phyloP scores from a whole-genome alignment of 2,329 filamentous ascomycete species.

The Ophiostoma sp. region DNA sequence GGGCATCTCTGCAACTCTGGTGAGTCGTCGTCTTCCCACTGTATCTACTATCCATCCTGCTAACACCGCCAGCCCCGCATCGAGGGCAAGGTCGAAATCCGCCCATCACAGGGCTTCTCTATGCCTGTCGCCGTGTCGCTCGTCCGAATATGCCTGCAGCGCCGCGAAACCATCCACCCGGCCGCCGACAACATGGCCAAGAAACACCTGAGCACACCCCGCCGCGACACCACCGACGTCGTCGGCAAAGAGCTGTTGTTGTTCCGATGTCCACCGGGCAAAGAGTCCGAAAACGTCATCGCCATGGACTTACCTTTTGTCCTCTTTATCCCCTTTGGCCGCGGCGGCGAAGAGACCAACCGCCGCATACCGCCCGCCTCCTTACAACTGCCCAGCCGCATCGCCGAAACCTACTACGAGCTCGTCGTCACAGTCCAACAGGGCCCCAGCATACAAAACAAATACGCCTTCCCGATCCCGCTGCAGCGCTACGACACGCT shows the following conservation, averaged over 20 bases:
- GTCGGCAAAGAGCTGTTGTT: conserved; percentile 95
- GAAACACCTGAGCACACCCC: conserved; percentile 83
- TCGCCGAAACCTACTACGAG: conserved; percentile 97
- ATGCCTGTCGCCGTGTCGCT: conserved; percentile 89
- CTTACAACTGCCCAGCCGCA: conserved; percentile 83
- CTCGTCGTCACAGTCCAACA: conserved; percentile 95
- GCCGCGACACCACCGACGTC: conserved; percentile 87
- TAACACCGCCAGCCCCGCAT: conserved; percentile 75
- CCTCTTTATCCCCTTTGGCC: conserved; percentile 92
- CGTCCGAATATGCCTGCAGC: conserved; percentile 89
- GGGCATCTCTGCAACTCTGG: conserved; percentile 94
- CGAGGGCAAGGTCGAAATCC: conserved; percentile 96
- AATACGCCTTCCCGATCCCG: conserved; percentile 87
- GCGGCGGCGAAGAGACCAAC: conserved; percentile 86
- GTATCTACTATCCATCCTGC: neutral
- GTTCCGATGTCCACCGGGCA: conserved; percentile 80
- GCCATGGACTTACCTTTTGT: conserved; percentile 98
- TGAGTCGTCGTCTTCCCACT: conserved; percentile 50
- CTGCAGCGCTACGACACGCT: conserved; percentile 93
- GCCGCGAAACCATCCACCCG: conserved; percentile 94
- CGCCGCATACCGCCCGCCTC: conserved; percentile 89
- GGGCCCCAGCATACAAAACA: conserved; percentile 80
- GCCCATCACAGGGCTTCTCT: conserved; percentile 79
- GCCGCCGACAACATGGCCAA: conserved; percentile 92
- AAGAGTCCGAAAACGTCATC: conserved; percentile 83